Base-by-base conservation (phyloP, 768 basidiomycete genomes). In the Phylloporus sp. region DNA sequence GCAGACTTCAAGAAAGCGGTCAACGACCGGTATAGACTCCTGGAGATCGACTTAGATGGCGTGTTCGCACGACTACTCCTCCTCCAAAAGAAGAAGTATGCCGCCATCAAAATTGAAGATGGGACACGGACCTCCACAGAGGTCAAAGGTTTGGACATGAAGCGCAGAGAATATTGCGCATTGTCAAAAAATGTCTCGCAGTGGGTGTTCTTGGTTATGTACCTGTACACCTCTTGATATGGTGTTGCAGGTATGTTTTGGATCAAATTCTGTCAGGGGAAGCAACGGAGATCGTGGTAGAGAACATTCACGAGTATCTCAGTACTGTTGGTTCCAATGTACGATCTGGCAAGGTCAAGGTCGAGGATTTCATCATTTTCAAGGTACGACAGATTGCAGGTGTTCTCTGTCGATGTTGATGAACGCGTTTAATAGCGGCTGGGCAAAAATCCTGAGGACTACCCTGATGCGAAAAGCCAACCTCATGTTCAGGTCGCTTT, bases 11-110 rank as follows among this genome's bases (percentile, higher is more conserved):
- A 98, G 74, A 94, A 92, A 66, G 86, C 86, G 6, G 95, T 98
- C 61, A 99, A 99, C 62, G 92, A 98, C 52, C 83, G 89, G 18
- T 98, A 97, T 73, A 90, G 82, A 65, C 80, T 97, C 22, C 85
- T 99, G 41, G 97, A 99, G 67, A 99, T 99, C 54, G 97, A 99
- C 65, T 78, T 97, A 15, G 95, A 99, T 62, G 84, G 88, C 3
- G 80, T 98, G 31, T 99, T 99, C 75, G 84, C 95, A 63, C 83
- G 97, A 0, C 76, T 99, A 36, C 72, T 99, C 2, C 79, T 99
- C 11, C 72, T 99, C 48, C 95, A 98, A 64, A 99, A 99, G 80
- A 99, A 99, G 77, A 98, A 99, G 71, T 99, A 99, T 59, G 97
- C 97, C 0, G 97, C 97, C 0, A 76, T 97, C 67, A 97, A 97